Conservation (phyloP, 225 moss, liverwort and hornwort species). For the Thuidium tamariscinum region DNA sequence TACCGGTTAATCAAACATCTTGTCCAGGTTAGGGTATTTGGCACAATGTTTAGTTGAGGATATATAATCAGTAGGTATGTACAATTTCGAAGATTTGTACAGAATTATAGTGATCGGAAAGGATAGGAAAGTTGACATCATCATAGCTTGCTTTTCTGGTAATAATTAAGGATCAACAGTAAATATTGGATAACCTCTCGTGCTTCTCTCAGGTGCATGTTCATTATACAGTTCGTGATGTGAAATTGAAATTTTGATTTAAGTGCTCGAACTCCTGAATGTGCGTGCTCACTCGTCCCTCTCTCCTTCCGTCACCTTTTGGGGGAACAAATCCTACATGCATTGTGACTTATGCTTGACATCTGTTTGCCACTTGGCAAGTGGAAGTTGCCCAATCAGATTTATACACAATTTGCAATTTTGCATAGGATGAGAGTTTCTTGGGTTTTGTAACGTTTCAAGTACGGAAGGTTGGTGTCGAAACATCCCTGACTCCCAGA, state of each 20-base stretch:
- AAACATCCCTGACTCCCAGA: not conserved
- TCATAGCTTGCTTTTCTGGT: not conserved
- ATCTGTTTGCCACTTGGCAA: not conserved
- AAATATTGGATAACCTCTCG: not conserved
- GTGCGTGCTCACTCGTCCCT: not conserved
- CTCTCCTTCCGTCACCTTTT: not conserved
- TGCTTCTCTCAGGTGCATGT: not conserved
- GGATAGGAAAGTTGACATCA: not conserved
- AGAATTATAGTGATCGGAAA: not conserved
- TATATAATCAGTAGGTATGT: not conserved
- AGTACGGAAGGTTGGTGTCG: not conserved
- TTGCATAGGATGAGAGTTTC: not conserved
- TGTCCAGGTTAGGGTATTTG: not conserved
- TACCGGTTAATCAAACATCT: not conserved
- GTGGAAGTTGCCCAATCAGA: not conserved
- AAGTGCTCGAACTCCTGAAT: not conserved
- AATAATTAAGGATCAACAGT: not conserved
- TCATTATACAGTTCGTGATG: not conserved
- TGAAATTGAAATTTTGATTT: not conserved
- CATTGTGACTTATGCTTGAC: not conserved
- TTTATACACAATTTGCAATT: not conserved
- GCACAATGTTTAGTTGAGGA: not conserved
- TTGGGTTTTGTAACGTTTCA: not conserved
- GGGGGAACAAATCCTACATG: not conserved
- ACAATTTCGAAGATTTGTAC: constrained; percentile 7